These are phyloP conservation scores for Lactarius vividus DNA, from an alignment of 768 basidiomycete genomes.

Conservation along the genomic window DNA sequence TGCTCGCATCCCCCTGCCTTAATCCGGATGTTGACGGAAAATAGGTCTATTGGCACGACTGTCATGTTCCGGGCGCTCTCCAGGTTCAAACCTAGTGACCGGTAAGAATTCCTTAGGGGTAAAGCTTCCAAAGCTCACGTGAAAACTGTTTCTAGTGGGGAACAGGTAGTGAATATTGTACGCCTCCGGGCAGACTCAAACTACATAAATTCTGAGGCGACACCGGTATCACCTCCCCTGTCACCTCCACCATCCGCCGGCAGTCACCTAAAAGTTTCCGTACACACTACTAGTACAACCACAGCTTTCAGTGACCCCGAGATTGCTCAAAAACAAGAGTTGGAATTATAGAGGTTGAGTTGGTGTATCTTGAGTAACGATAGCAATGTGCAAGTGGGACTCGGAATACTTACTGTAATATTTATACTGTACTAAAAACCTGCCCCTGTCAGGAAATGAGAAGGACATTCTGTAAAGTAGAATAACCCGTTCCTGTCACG, in stretches of 20 bases:
- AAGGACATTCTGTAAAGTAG: too few relatives aligned
- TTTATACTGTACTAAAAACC: too few relatives aligned
- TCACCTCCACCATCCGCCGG: background rate
- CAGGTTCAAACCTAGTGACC: background rate
- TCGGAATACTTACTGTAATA: too few relatives aligned
- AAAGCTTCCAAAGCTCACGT: too few relatives aligned
- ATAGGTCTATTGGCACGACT: conserved; percentile 1
- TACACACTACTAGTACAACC: background rate
- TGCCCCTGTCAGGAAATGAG: too few relatives aligned
- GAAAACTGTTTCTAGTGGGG: background rate
- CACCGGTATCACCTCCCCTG: background rate
- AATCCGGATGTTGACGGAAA: background rate
- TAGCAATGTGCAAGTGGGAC: too few relatives aligned
- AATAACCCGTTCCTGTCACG: too few relatives aligned
- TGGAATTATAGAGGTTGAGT: background rate
- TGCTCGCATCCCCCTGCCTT: background rate
- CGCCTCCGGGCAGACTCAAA: background rate
- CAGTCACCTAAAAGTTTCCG: conserved; percentile 2
- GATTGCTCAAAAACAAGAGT: background rate
- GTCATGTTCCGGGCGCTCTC: conserved; percentile 6
- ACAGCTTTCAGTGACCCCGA: background rate
- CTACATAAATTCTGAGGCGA: background rate
- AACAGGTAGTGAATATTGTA: background rate
- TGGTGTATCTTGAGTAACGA: background rate
- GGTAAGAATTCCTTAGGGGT: background rate